Conservation (phyloP, 805 yeast genomes). For the Wickerhamiella dianesei region DNA sequence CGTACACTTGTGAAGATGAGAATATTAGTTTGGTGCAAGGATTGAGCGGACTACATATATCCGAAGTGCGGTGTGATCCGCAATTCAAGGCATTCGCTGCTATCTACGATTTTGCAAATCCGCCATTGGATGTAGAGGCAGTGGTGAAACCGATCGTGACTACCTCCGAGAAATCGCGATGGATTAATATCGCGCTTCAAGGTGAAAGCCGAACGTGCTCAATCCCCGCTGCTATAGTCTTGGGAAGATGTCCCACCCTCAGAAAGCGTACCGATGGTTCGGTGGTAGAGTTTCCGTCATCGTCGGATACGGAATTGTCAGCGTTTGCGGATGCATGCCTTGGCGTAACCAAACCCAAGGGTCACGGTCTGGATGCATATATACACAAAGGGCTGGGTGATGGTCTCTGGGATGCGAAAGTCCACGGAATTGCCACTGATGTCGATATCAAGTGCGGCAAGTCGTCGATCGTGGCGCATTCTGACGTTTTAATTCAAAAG, state of each 20-base stretch:
- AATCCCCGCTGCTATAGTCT: background rate
- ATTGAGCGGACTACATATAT: constrained; percentile 9
- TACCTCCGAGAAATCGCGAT: background rate
- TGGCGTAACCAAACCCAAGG: background rate
- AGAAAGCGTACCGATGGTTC: background rate
- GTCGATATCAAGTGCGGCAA: background rate
- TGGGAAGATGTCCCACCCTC: background rate
- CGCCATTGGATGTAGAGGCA: background rate
- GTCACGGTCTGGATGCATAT: background rate
- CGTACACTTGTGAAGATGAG: constrained; percentile 12
- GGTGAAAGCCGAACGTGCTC: background rate
- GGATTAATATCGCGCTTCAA: background rate
- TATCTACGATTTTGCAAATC: constrained; percentile 4
- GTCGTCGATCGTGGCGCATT: background rate
- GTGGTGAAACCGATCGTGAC: background rate
- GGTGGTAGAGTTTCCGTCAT: background rate
- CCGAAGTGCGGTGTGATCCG: constrained; percentile 11
- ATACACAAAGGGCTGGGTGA: background rate
- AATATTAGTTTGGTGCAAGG: constrained; percentile 7
- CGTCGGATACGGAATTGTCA: background rate
- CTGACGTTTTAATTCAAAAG: background rate
- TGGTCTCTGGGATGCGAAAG: background rate
- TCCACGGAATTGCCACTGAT: background rate
- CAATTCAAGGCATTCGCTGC: constrained; percentile 10
- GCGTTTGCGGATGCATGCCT: background rate